Evolutionary conservation across 2,329 filamentous ascomycete genomes (phyloP).

Genomic region (Aspergillus glaucus): DNA sequence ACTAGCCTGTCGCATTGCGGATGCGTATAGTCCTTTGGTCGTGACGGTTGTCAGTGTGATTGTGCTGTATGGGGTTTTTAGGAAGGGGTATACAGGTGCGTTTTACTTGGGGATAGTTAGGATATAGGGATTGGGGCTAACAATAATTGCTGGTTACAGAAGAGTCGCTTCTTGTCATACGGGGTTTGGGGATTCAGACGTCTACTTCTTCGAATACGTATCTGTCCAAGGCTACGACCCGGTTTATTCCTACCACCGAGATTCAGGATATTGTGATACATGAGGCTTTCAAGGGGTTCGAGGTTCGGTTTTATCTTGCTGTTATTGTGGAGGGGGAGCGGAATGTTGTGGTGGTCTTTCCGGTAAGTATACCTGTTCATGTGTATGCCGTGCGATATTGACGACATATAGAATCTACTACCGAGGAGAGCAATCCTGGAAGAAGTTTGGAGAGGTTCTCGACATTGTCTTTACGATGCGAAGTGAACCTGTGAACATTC

Average conservation of each 20-base stretch:
- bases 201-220: slow-evolving; percentile 64
- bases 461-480: slow-evolving; percentile 73
- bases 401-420: slow-evolving; percentile 50
- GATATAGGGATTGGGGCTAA: slow-evolving; percentile 37
- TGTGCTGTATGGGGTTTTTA: slow-evolving; percentile 41
- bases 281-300: slow-evolving; percentile 89
- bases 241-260: slow-evolving; percentile 82
- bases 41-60: slow-evolving; percentile 34
- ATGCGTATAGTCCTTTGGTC: slow-evolving; percentile 37
- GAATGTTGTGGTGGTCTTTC: slow-evolving; percentile 92
- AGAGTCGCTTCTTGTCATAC: slow-evolving; percentile 82
- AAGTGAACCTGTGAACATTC: slow-evolving; percentile 20
- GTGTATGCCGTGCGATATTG: slow-evolving; percentile 5
- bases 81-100: slow-evolving; percentile 48
- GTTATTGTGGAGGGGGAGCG: slow-evolving; percentile 86
- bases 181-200: slow-evolving; percentile 86
- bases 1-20: slow-evolving; percentile 29
- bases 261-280: slow-evolving; percentile 93
- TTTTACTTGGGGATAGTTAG: slow-evolving; percentile 4
- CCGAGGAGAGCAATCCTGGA: slow-evolving; percentile 71
- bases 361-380: slow-evolving; percentile 42
- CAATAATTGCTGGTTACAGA: slow-evolving; percentile 45
- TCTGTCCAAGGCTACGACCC: slow-evolving; percentile 55
- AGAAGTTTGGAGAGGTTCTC: slow-evolving; percentile 80
- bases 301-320: slow-evolving; percentile 80